These are phyloP conservation scores for Sclerotinia trifoliorum DNA, from an alignment of 2,329 filamentous ascomycete species.

Conservation along the genomic window DNA sequence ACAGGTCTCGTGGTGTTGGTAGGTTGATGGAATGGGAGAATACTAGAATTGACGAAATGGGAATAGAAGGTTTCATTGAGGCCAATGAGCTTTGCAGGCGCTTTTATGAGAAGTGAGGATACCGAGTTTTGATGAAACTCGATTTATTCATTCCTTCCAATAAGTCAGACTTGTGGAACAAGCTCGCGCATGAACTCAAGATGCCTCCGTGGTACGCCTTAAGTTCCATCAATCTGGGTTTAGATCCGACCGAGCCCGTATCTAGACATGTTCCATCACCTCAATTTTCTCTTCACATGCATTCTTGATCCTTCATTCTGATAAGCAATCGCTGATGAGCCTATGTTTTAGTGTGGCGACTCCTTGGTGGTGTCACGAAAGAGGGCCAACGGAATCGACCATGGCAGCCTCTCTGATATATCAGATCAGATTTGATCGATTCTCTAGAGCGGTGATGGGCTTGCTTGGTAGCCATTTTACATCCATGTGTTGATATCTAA, in stretches of 20 bases:
- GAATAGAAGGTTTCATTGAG: constrained; percentile 3
- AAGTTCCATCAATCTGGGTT: background rate
- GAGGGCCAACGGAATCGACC: background rate
- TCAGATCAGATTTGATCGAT: background rate
- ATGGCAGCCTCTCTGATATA: background rate
- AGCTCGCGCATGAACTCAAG: constrained; percentile 2
- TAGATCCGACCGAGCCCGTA: background rate
- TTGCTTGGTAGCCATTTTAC: background rate
- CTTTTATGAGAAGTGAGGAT: constrained; percentile 14
- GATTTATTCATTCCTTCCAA: background rate
- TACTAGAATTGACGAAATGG: background rate
- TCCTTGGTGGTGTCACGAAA: background rate
- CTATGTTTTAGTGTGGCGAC: background rate
- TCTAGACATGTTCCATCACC: too few relatives aligned
- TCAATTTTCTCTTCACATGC: too few relatives aligned
- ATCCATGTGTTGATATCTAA: background rate
- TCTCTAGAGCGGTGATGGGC: background rate
- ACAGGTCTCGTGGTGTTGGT: constrained; percentile 1
- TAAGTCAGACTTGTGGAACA: constrained; percentile 7
- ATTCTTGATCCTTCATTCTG: too few relatives aligned
- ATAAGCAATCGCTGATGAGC: background rate
- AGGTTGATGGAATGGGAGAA: constrained; percentile 10
- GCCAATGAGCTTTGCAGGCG: constrained; percentile 2
- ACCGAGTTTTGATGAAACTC: constrained; percentile 9
- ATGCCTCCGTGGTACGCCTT: background rate